Conservation (phyloP, 2,329 filamentous ascomycete species). For the Monilinia fructicola region DNA sequence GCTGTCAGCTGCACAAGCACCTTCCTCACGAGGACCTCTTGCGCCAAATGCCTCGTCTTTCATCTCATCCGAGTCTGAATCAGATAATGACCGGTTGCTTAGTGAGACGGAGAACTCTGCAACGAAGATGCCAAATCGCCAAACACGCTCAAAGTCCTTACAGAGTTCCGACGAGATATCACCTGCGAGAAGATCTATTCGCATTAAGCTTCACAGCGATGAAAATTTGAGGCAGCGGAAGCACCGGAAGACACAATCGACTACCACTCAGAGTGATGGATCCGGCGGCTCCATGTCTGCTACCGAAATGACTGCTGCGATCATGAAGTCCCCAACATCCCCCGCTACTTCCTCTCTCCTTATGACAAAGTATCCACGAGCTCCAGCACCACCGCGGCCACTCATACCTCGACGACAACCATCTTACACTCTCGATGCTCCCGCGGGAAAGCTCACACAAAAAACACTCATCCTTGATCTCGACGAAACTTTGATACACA, state of each 20-base stretch:
- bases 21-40: slow-evolving; percentile 26
- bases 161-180: slow-evolving; percentile 62
- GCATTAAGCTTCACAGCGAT: slow-evolving; percentile 86
- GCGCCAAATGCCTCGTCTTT: slow-evolving; percentile 54
- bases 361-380: slow-evolving; percentile 86
- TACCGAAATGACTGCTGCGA: slow-evolving; percentile 62
- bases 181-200: slow-evolving; percentile 74
- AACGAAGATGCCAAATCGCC: slow-evolving; percentile 42
- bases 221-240: slow-evolving; percentile 73
- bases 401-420: slow-evolving; percentile 86
- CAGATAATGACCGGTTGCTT: slow-evolving; percentile 48
- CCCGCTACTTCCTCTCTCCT: slow-evolving; percentile 61
- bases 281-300: slow-evolving; percentile 37
- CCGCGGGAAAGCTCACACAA: slow-evolving; percentile 58
- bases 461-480: slow-evolving; percentile 96
- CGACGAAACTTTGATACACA: slow-evolving; percentile 97
- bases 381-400: slow-evolving; percentile 83
- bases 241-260: slow-evolving; percentile 59
- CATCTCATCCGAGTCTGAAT: slow-evolving; percentile 64
- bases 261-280: slow-evolving; percentile 46
- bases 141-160: slow-evolving; percentile 64
- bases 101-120: slow-evolving; percentile 30
- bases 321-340: slow-evolving; percentile 91
- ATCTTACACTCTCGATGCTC: slow-evolving; percentile 68
- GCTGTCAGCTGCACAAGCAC: slow-evolving; percentile 25